Evolutionary conservation across 805 yeast species (phyloP).

Genomic region (Monosporozyma aquatica): DNA sequence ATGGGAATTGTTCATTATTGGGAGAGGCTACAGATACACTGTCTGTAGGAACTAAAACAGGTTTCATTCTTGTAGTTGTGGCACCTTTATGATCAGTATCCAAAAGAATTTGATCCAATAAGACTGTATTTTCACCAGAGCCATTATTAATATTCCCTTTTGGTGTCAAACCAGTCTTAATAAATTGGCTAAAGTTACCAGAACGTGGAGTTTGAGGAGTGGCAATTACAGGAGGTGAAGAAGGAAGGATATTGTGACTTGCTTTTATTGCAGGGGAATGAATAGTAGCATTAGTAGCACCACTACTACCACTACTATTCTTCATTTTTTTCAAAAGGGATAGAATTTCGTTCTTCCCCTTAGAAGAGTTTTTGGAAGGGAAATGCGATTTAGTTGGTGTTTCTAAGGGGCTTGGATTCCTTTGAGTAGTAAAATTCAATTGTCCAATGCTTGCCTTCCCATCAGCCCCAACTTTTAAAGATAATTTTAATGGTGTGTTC

Average conservation of each 20-base stretch:
- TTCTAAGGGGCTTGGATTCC: background rate
- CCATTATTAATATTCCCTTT: constrained; percentile 9
- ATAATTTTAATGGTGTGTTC: constrained; percentile 15
- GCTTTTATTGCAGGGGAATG: background rate
- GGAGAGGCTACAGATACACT: background rate
- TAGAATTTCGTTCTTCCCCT: constrained; percentile 22
- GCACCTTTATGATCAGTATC: background rate
- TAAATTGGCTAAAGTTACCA: background rate
- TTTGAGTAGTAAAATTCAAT: constrained; percentile 7
- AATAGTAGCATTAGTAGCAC: background rate
- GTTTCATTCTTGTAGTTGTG: background rate
- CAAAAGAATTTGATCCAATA: constrained; percentile 17
- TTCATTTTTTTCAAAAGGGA: constrained; percentile 26
- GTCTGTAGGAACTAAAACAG: background rate
- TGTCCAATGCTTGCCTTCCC: constrained; percentile 28
- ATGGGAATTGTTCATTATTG: constrained; percentile 20
- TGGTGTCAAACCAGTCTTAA: constrained; percentile 14
- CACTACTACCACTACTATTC: constrained; percentile 1
- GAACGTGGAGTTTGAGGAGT: constrained; percentile 2
- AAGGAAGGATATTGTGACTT: background rate
- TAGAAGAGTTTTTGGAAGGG: background rate
- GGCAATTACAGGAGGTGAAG: constrained; percentile 8
- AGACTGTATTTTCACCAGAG: background rate
- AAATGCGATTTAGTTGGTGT: background rate
- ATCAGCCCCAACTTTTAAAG: constrained; percentile 24